These are phyloP conservation scores for Boletus huronensis DNA, from an alignment of 768 basidiomycete genomes.

Conservation along the genomic window DNA sequence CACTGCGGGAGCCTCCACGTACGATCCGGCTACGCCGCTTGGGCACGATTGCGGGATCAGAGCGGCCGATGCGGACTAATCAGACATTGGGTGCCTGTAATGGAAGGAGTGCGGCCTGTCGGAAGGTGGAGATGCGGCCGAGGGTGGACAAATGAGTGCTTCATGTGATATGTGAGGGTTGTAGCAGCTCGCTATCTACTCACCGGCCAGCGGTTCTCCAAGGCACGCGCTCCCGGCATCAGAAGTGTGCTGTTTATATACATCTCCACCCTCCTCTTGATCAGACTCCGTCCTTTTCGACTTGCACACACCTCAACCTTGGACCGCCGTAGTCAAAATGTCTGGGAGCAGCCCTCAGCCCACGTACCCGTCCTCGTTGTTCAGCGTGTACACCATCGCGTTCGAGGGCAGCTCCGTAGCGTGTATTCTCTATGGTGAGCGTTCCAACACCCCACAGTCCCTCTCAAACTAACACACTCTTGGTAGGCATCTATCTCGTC, in stretches of 20 bases:
- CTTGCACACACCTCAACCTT: too few species aligned
- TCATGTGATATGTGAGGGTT: background rate
- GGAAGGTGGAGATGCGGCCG: background rate
- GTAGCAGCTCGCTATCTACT: background rate
- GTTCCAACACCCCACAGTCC: background rate
- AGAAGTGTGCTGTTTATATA: conserved; percentile 3
- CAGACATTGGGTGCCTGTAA: background rate
- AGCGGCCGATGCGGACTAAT: background rate
- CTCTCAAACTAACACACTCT: background rate
- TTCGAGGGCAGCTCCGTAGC: conserved; percentile 21
- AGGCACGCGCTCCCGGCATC: conserved; percentile 5
- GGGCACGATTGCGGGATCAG: background rate
- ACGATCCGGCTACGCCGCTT: background rate
- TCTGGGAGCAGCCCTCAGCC: conserved; percentile 9
- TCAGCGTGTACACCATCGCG: conserved; percentile 20
- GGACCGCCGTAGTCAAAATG: conserved; percentile 6
- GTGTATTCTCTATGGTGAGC: conserved; percentile 18
- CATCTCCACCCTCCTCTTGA: background rate
- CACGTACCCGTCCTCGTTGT: conserved; percentile 8
- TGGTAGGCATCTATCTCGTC: conserved; percentile 14
- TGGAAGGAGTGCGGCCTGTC: background rate
- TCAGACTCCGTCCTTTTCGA: background rate
- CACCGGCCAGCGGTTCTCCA: background rate
- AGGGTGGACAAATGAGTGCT: conserved; percentile 1
- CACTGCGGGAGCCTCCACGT: background rate